Conservation (phyloP, 805 yeast genomes). For the Brettanomyces nanus region DNA sequence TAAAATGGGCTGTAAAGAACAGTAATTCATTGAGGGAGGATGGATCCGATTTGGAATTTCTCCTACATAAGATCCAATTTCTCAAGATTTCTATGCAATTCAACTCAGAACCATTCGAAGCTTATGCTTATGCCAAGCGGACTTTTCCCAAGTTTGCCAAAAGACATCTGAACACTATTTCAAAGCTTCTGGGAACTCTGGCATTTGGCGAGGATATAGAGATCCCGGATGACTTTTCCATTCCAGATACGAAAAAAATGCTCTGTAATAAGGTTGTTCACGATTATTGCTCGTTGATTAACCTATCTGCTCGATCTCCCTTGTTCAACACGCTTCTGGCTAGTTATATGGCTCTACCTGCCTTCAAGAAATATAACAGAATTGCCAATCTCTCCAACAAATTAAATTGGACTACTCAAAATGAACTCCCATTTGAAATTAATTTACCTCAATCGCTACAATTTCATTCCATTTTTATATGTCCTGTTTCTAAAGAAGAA, state of each 20-base stretch:
- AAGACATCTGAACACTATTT: slow-evolving; percentile 32
- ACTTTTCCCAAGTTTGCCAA: slow-evolving; percentile 33
- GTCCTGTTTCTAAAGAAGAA: slow-evolving; percentile 62
- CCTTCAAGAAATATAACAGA: slow-evolving; percentile 36
- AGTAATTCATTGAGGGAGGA: slow-evolving; percentile 18
- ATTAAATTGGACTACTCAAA: slow-evolving; percentile 41
- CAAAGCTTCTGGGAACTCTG: slow-evolving; percentile 26
- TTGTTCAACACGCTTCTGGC: slow-evolving; percentile 39
- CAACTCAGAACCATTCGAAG: slow-evolving; percentile 20
- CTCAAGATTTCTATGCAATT: slow-evolving; percentile 22
- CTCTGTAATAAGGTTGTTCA: not conserved
- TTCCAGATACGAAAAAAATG: not conserved
- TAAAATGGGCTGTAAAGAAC: slow-evolving; percentile 36
- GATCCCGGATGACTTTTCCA: not conserved
- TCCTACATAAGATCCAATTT: slow-evolving; percentile 36
- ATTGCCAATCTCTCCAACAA: slow-evolving; percentile 20
- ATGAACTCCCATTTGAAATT: slow-evolving; percentile 34
- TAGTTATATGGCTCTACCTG: slow-evolving; percentile 44
- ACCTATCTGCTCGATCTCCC: slow-evolving; percentile 33
- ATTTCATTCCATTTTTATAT: slow-evolving; percentile 43
- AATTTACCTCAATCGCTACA: slow-evolving; percentile 8
- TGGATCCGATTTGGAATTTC: slow-evolving; percentile 38
- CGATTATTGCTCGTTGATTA: not conserved
- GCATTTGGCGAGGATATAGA: not conserved
- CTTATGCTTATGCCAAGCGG: slow-evolving; percentile 36